These are phyloP conservation scores for Apiotrichum laibachii DNA, from an alignment of 1,284 basidiomycete species.

Conservation along the genomic window DNA sequence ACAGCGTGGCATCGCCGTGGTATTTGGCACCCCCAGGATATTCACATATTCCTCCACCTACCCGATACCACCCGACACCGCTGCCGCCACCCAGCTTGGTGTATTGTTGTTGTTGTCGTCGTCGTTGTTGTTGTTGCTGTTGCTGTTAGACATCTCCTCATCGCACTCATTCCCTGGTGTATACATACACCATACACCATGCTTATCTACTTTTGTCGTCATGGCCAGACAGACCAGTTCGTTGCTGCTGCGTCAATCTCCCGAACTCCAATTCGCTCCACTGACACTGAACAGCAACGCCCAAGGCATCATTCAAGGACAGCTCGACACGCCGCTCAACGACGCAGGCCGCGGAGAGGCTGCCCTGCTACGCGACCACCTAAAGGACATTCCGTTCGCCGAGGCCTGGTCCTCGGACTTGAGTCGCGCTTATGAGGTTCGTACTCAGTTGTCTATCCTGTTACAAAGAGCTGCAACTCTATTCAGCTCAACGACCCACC, in stretches of 20 bases:
- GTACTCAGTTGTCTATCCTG: neutral
- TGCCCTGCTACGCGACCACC: conserved; percentile 23
- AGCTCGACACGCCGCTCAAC: conserved; percentile 47
- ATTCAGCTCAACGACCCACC: no score
- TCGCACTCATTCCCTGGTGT: no score
- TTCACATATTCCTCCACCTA: no score
- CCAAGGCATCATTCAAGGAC: conserved; percentile 47
- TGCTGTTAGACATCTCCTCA: no score
- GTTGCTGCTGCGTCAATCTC: conserved; percentile 11
- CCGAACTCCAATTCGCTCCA: no score
- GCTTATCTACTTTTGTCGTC: conserved; percentile 40
- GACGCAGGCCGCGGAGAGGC: conserved; percentile 40
- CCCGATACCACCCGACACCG: no score
- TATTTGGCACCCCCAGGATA: no score
- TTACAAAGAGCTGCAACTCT: no score
- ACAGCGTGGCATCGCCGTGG: no score
- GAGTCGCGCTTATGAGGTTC: conserved; percentile 43
- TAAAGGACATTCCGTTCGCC: conserved; percentile 28
- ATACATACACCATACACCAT: conserved; percentile 16
- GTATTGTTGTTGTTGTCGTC: no score
- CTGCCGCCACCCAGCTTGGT: no score
- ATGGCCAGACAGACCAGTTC: conserved; percentile 49
- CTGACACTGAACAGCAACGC: conserved; percentile 32
- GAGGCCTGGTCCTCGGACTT: conserved; percentile 34
- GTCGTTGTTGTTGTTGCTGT: no score